Percentiles rank a stretch among this genome's conserved stretches.
Evolutionary conservation across 1,139 yeast species (phyloP).

Genomic region (Blastobotrys apis): DNA sequence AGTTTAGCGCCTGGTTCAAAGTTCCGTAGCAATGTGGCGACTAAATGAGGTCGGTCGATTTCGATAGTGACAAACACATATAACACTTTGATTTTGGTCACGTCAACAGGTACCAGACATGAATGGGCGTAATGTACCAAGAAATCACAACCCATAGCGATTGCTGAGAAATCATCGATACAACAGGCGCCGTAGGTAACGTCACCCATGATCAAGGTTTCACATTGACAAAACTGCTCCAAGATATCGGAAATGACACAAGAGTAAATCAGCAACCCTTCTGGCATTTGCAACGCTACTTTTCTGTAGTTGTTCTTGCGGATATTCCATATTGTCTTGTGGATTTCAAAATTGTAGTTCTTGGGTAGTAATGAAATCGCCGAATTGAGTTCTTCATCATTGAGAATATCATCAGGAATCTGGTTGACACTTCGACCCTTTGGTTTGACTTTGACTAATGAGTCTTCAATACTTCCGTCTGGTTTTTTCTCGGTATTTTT

Average conservation of each 20-base stretch:
- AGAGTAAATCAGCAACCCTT: slow-evolving; percentile 84
- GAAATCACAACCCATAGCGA: slow-evolving; percentile 88
- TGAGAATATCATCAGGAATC: slow-evolving; percentile 81
- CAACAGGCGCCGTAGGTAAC: slow-evolving; percentile 99
- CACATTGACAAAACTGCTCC: slow-evolving; percentile 85
- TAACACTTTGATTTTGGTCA: slow-evolving; percentile 81
- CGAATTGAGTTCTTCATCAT: slow-evolving; percentile 73
- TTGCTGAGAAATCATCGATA: slow-evolving; percentile 92
- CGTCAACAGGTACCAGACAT: slow-evolving; percentile 91
- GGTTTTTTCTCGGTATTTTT: slow-evolving; percentile 17
- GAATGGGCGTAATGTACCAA: slow-evolving; percentile 97
- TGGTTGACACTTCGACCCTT: slow-evolving; percentile 63
- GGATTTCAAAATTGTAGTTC: slow-evolving; percentile 92
- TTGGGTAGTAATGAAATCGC: slow-evolving; percentile 80
- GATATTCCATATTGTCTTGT: slow-evolving; percentile 92
- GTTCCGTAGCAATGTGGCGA: slow-evolving; percentile 70
- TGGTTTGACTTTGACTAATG: slow-evolving; percentile 30
- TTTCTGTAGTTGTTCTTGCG: slow-evolving; percentile 64
- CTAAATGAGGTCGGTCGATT: slow-evolving; percentile 77
- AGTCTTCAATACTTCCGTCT: slow-evolving; percentile 16
- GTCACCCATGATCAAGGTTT: slow-evolving; percentile 95
- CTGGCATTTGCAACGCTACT: slow-evolving; percentile 97
- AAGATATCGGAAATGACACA: slow-evolving; percentile 82
- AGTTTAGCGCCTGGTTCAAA: slow-evolving; percentile 57
- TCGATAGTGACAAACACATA: slow-evolving; percentile 94